phyloP scores from a whole-genome alignment of 345 rosid genomes.

The Nasturtium officinale region DNA sequence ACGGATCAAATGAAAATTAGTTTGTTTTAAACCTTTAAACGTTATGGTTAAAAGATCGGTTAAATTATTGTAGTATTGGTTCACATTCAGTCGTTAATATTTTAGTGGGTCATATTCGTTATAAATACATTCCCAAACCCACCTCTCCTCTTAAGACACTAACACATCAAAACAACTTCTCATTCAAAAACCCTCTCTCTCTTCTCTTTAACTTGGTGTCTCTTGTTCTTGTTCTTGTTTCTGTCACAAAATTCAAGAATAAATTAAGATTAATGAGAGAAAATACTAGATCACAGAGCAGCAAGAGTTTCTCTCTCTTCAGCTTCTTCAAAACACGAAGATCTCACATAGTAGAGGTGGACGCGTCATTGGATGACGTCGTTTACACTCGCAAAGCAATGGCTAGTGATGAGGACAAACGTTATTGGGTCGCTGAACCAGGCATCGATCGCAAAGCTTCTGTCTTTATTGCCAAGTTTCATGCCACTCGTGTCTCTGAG shows the following conservation, averaged over 20 bases:
- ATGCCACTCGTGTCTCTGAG: slow-evolving; percentile 44
- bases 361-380: slow-evolving; percentile 31
- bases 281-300: slow-evolving; percentile 36
- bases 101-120: slow-evolving; percentile 25
- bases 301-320: slow-evolving; percentile 44
- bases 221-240: slow-evolving; percentile 18
- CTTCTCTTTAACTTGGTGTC: slow-evolving; percentile 6
- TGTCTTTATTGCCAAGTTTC: slow-evolving; percentile 55
- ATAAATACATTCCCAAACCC: slow-evolving; percentile 37
- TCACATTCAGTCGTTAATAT: slow-evolving; percentile 17
- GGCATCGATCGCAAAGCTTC: slow-evolving; percentile 61
- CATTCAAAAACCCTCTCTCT: not conserved
- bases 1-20: not conserved
- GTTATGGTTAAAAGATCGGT: not conserved
- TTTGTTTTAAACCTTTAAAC: not conserved
- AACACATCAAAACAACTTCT: slow-evolving; percentile 30
- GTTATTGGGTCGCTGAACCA: slow-evolving; percentile 50
- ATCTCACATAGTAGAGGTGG: slow-evolving; percentile 41
- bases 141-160: slow-evolving; percentile 22
- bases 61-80: slow-evolving; percentile 7
- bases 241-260: slow-evolving; percentile 25
- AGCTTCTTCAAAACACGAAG: slow-evolving; percentile 45
- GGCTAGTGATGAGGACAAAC: slow-evolving; percentile 55
- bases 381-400: slow-evolving; percentile 44
- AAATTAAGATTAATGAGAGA: slow-evolving; percentile 38